Evolutionary conservation across 805 yeast species (phyloP), one percentile per base, ranked within the genome.

Genomic region (Pichia rugopelliculosa): DNA sequence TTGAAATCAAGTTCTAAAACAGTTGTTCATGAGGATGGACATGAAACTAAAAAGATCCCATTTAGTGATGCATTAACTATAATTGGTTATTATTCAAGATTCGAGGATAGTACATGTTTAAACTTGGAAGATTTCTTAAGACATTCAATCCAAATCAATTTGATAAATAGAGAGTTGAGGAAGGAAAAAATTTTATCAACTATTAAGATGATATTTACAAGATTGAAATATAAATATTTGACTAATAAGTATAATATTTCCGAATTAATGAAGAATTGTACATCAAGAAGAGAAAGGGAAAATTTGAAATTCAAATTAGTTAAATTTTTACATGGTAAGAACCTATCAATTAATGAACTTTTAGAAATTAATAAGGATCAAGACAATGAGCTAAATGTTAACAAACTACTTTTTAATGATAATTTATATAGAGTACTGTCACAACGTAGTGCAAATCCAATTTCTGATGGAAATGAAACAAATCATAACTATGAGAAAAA

Each of bases 101-200:
- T 88, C 67, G 84, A 87, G 53, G 82, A 87, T 20, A 80, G 84
- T 42, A 82, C 81, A 53, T 87, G 95, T 62, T 70, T 87, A 53
- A 82, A 82, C 42, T 71, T 85, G 59, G 81, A 80, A 53, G 88
- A 84, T 53, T 84, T 77, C 59, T 72, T 85, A 54, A 84, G 81
- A 46, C 67, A 87, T 50, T 67, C 83, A 39, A 74, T 82, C 47
- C 66, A 79, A 20, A 59, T 77, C 39, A 80, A 79, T 55, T 79
- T 75, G 52, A 75, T 84, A 33, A 77, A 77, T 40, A 75, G 73
- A 49, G 61, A 71, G 24, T 49, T 75, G 26, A 59, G 70, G 48
- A 69, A 67, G 33, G 65, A 65, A 46, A 64, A 73, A 48, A 72
- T 74, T 4, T 65, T 70, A 39, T 77, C 76, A 41, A 68, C 75